Conservation (phyloP, 2,329 filamentous ascomycete species). For the Aspergillus viridinutans region DNA sequence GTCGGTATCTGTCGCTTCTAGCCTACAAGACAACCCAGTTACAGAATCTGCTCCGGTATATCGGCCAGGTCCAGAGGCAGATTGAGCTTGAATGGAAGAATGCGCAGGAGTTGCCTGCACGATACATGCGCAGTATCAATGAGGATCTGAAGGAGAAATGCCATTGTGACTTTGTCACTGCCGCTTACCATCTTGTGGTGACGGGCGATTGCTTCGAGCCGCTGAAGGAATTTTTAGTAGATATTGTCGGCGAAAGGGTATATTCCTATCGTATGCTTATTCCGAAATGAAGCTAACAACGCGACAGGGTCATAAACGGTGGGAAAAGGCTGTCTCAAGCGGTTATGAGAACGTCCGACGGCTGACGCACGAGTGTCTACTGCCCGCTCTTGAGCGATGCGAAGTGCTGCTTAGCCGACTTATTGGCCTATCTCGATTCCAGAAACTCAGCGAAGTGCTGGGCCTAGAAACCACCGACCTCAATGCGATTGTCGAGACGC, state of each 20-base stretch:
- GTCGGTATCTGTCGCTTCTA: slow-evolving; percentile 76
- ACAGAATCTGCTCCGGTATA: slow-evolving; percentile 80
- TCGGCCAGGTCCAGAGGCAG: slow-evolving; percentile 73
- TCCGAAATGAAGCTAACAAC: slow-evolving; percentile 6
- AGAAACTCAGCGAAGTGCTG: slow-evolving; percentile 62
- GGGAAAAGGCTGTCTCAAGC: slow-evolving; percentile 80
- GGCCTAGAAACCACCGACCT: slow-evolving; percentile 64
- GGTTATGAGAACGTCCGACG: slow-evolving; percentile 74
- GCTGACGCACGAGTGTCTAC: slow-evolving; percentile 78
- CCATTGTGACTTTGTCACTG: slow-evolving; percentile 65
- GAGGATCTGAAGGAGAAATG: slow-evolving; percentile 67
- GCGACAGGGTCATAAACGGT: slow-evolving; percentile 77
- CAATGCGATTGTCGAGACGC: slow-evolving; percentile 59
- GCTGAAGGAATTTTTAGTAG: slow-evolving; percentile 82
- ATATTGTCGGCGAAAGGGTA: slow-evolving; percentile 75
- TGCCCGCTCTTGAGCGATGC: slow-evolving; percentile 82
- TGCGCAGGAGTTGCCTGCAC: slow-evolving; percentile 69
- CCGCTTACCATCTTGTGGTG: slow-evolving; percentile 76
- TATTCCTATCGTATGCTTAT: slow-evolving; percentile 22
- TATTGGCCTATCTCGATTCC: slow-evolving; percentile 75
- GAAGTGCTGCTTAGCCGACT: slow-evolving; percentile 77
- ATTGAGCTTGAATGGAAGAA: slow-evolving; percentile 80
- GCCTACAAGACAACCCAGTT: slow-evolving; percentile 83
- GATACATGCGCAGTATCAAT: slow-evolving; percentile 74
- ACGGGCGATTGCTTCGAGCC: slow-evolving; percentile 74